A percentile compares a stretch with the other conserved stretches of the same genome.
Evolutionary conservation across 495 filamentous ascomycete species (phyloP).

Genomic region (Astrocystis sublimbata): DNA sequence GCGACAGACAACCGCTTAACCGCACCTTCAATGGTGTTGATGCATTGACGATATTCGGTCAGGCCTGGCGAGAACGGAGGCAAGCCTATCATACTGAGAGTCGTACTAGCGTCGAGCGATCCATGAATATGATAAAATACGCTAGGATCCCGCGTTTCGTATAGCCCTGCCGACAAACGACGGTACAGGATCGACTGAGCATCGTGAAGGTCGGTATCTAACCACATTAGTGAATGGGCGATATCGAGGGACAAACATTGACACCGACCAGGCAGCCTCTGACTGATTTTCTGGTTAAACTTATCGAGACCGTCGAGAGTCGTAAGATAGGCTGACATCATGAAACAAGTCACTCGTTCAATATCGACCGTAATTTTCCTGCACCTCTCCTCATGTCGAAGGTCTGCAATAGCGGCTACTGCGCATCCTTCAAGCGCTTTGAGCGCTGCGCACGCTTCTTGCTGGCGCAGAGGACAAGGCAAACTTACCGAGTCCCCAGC

Average conservation of each 20-base stretch:
- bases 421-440: slow-evolving; percentile 70
- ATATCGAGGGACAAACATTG: background rate
- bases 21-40: slow-evolving; percentile 65
- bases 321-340: slow-evolving; percentile 72
- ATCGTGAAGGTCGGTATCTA: slow-evolving; percentile 69
- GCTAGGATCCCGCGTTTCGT: slow-evolving; percentile 63
- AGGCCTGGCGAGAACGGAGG: slow-evolving; percentile 62
- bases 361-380: slow-evolving; percentile 59
- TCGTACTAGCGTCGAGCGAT: slow-evolving; percentile 68
- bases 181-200: slow-evolving; percentile 74
- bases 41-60: slow-evolving; percentile 65
- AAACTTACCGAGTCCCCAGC: slow-evolving; percentile 43
- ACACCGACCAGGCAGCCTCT: slow-evolving; percentile 61
- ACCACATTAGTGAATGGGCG: slow-evolving; percentile 2
- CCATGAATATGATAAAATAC: slow-evolving; percentile 80
- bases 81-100: slow-evolving; percentile 71
- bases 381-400: slow-evolving; percentile 40
- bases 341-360: slow-evolving; percentile 65
- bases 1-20: slow-evolving; percentile 62
- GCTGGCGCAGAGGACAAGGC: slow-evolving; percentile 71
- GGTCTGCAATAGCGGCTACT: slow-evolving; percentile 63
- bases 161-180: slow-evolving; percentile 73
- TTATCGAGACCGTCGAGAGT: slow-evolving; percentile 71
- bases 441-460: slow-evolving; percentile 65
- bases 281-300: slow-evolving; percentile 58